Percentiles rank a stretch among this genome's conserved stretches.
These are phyloP conservation scores for Fomitopsis betulina DNA, from an alignment of 1,284 basidiomycete genomes.

Conservation along the genomic window DNA sequence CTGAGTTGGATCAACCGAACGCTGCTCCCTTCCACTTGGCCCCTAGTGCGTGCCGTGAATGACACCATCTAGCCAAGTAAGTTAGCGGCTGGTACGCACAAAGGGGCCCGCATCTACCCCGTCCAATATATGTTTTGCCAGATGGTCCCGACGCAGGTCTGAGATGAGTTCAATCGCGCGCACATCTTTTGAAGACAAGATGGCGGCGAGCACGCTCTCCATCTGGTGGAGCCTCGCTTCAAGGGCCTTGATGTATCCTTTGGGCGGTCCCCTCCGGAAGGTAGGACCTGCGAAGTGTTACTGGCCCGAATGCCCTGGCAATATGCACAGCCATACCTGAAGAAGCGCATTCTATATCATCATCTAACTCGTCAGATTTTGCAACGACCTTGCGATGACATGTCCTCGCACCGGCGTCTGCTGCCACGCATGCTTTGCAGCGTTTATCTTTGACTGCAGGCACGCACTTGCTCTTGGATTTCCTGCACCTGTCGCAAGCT, in stretches of 20 bases:
- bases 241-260: slow-evolving; percentile 87
- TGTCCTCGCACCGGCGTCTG: slow-evolving; percentile 46
- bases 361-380: no score
- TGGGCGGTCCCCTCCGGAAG: slow-evolving; percentile 80
- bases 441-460: slow-evolving; percentile 43
- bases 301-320: neutral
- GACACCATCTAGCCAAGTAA: neutral
- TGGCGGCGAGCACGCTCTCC: slow-evolving; percentile 78
- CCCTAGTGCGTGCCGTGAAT: slow-evolving; percentile 40
- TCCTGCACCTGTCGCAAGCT: slow-evolving; percentile 84
- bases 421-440: slow-evolving; percentile 67
- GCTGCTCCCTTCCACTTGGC: slow-evolving; percentile 48
- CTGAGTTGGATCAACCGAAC: slow-evolving; percentile 49
- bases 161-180: slow-evolving; percentile 64
- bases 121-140: slow-evolving; percentile 66
- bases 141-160: slow-evolving; percentile 65
- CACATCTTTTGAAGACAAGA: slow-evolving; percentile 56
- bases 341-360: slow-evolving; percentile 63
- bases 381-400: neutral
- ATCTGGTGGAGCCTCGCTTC: slow-evolving; percentile 87
- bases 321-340: slow-evolving; percentile 43
- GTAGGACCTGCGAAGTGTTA: slow-evolving; percentile 51
- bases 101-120: slow-evolving; percentile 76
- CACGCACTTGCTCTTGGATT: slow-evolving; percentile 84
- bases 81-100: slow-evolving; percentile 34